phyloP scores from a whole-genome alignment of 2,329 filamentous ascomycete genomes.

The Zymoseptoria ardabiliae region DNA sequence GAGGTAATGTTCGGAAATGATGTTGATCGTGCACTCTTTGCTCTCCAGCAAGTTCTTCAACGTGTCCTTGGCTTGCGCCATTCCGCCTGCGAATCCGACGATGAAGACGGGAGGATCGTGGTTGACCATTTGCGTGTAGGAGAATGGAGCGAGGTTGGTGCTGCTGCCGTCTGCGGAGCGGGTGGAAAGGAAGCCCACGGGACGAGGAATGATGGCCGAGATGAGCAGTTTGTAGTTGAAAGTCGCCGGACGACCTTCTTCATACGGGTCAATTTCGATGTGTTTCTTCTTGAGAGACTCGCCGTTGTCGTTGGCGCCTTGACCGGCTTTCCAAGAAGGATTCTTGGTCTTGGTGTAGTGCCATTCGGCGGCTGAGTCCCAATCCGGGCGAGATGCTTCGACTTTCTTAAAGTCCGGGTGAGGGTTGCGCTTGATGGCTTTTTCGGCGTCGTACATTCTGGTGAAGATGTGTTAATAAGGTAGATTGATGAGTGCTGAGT shows the following conservation, averaged over 20 bases:
- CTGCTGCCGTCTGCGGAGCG: constrained; percentile 52
- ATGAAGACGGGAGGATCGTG: constrained; percentile 83
- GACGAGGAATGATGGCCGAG: constrained; percentile 71
- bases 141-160: constrained; percentile 79
- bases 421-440: constrained; percentile 24
- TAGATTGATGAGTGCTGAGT: not conserved
- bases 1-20: constrained; percentile 74
- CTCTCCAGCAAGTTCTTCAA: constrained; percentile 65
- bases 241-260: constrained; percentile 54
- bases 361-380: constrained; percentile 44
- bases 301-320: constrained; percentile 55
- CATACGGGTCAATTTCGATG: constrained; percentile 74
- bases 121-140: constrained; percentile 74
- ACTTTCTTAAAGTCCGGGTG: constrained; percentile 70
- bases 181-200: constrained; percentile 61
- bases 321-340: constrained; percentile 59
- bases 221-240: constrained; percentile 93
- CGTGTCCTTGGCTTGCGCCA: constrained; percentile 65
- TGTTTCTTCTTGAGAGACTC: constrained; percentile 51
- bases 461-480: not conserved
- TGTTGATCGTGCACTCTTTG: constrained; percentile 71
- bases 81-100: constrained; percentile 52
- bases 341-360: constrained; percentile 56
- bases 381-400: constrained; percentile 58
- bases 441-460: constrained; percentile 33